Evolutionary conservation across 768 basidiomycete species (phyloP).

Genomic region (Pulveroboletus sp.): DNA sequence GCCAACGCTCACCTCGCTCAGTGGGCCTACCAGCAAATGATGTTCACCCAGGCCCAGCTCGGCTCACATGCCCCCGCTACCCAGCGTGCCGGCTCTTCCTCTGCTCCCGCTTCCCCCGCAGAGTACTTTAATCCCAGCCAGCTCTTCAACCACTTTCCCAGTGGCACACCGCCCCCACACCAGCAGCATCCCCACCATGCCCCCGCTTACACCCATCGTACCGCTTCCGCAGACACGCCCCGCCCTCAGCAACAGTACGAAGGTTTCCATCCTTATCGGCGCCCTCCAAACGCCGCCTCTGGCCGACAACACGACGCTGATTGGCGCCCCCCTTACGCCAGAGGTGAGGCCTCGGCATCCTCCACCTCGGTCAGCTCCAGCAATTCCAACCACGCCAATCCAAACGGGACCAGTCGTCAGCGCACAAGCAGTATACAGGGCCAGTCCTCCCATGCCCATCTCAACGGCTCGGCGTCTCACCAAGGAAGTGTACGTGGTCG

Average conservation of each 20-base stretch:
- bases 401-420: slow-evolving; percentile 40
- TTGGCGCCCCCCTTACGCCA: slow-evolving; percentile 65
- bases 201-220: slow-evolving; percentile 39
- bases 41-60: slow-evolving; percentile 60
- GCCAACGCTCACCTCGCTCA: slow-evolving; percentile 77
- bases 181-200: slow-evolving; percentile 38
- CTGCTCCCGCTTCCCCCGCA: slow-evolving; percentile 36
- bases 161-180: slow-evolving; percentile 67
- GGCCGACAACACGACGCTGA: slow-evolving; percentile 37
- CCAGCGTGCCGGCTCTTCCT: slow-evolving; percentile 41
- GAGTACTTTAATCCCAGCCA: slow-evolving; percentile 63
- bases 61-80: slow-evolving; percentile 31
- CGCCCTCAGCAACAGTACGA: slow-evolving; percentile 33
- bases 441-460: slow-evolving; percentile 50
- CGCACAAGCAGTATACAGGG: slow-evolving; percentile 75
- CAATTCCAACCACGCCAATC: slow-evolving; percentile 32
- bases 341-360: slow-evolving; percentile 76
- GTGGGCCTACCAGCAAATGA: slow-evolving; percentile 92
- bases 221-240: slow-evolving; percentile 28
- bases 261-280: slow-evolving; percentile 82
- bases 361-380: slow-evolving; percentile 74
- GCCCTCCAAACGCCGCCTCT: slow-evolving; percentile 43
- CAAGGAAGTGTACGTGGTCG: slow-evolving; percentile 37
- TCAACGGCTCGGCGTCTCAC: slow-evolving; percentile 27
- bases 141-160: slow-evolving; percentile 66